phyloP scores from a whole-genome alignment of 2,329 filamentous ascomycete genomes.

The Acephala macrosclerotiorum region DNA sequence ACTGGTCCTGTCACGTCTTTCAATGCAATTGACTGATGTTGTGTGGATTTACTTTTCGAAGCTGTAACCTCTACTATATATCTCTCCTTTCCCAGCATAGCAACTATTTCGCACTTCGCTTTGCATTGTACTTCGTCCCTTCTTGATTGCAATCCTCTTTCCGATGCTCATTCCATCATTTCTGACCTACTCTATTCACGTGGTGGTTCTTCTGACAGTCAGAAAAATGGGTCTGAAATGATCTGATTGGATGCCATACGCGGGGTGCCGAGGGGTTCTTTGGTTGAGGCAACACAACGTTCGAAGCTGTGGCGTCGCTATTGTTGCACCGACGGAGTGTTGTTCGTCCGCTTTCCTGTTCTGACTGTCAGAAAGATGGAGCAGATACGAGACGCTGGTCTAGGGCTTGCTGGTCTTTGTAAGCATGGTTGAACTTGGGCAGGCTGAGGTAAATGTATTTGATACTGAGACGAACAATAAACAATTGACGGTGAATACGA shows the following conservation, averaged over 20 bases:
- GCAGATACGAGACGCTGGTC: neutral
- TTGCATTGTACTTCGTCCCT: neutral
- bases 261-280: too few species aligned
- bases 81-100: too few species aligned
- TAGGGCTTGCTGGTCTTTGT: too few species aligned
- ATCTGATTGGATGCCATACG: neutral
- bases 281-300: neutral
- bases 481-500: too few species aligned
- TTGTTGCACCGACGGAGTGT: neutral
- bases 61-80: too few species aligned
- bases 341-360: neutral
- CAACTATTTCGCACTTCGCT: too few species aligned
- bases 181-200: neutral
- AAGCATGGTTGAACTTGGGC: too few species aligned
- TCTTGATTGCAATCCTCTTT: neutral
- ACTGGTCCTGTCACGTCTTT: too few species aligned
- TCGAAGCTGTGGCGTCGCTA: neutral
- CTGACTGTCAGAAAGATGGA: neutral
- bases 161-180: neutral
- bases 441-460: neutral
- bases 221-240: slow-evolving; percentile 4
- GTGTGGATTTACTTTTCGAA: too few species aligned
- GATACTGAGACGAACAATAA: neutral
- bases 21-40: too few species aligned
- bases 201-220: slow-evolving; percentile 15